Base-by-base conservation (phyloP, 2,329 filamentous ascomycete genomes). In the Massarina eburnea region DNA sequence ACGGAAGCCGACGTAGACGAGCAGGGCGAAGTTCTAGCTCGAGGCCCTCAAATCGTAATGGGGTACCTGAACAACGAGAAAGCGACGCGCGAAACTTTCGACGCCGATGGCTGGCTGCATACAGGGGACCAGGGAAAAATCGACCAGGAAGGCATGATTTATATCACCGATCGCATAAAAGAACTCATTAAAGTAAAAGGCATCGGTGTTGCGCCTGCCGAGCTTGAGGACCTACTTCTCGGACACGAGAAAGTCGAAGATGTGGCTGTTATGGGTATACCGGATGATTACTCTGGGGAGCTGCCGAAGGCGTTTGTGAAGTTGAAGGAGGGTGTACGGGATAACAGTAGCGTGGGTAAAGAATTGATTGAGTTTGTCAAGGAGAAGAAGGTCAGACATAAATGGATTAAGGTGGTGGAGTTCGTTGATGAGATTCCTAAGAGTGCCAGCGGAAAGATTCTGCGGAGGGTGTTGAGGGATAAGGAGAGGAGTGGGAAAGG, bases 141-240 rank as follows among this genome's bases (percentile, higher is more conserved):
- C 12, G 79, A 83, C 41, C 58, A 65, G 0, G 75, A 83, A 46
- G 81, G 80, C 0, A 72, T 82, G 51, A 70, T 86, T 8, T 75
- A 76, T 21, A 82, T 84, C 44, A 73, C 75, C 1, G 82, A 86
- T 56, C 75, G 82, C 0, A 80, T 86, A 61, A 87, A 86, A 68
- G 83, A 86, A 64, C 79, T 85, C 74, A 83, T 85, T 65, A 86
- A 86, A 60, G 82, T 85, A 8, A 84, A 85, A 51, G 83, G 83
- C 0, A 78, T 83, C 27, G 78, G 76, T 4, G 80, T 84, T 7
- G 80, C 82, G 6, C 83, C 83, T 0, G 82, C 82, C 0, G 83
- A 86, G 58, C 71, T 86, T 0, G 83, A 86, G 57, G 81, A 84
- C 52, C 58, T 81, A 2, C 64, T 86, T n/a, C 73, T 85, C 1